phyloP scores from a whole-genome alignment of 2,329 filamentous ascomycete species.

The Penicillium sp. region DNA sequence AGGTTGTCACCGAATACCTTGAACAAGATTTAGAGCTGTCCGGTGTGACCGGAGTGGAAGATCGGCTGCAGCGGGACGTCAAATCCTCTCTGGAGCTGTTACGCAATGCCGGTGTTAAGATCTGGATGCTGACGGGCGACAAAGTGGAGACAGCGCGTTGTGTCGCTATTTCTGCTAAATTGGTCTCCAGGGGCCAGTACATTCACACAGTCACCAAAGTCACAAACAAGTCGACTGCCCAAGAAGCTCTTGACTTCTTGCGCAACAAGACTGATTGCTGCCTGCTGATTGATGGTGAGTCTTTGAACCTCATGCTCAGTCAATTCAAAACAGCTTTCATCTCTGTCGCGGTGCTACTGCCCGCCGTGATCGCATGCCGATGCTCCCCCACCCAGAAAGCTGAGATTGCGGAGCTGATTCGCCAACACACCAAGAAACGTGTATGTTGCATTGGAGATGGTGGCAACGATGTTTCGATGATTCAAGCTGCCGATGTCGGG shows the following conservation, averaged over 20 bases:
- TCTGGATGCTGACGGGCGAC: conserved; percentile 99
- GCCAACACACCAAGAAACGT: conserved; percentile 86
- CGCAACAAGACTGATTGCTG: conserved; percentile 82
- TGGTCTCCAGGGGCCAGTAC: conserved; percentile 89
- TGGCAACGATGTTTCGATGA: conserved; percentile 98
- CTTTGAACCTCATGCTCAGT: conserved; percentile 74
- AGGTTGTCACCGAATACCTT: conserved; percentile 74
- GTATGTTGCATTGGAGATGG: conserved; percentile 97
- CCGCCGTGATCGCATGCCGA: conserved; percentile 90
- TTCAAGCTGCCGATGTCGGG: conserved; percentile 95
- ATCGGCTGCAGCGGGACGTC: conserved; percentile 92
- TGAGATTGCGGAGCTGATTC: conserved; percentile 86
- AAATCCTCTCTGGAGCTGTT: conserved; percentile 93
- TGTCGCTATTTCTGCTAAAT: conserved; percentile 89
- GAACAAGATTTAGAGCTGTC: conserved; percentile 88
- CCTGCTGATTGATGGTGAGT: conserved; percentile 92
- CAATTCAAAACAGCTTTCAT: conserved; percentile 86
- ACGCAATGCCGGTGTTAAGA: conserved; percentile 96
- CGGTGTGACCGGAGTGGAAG: conserved; percentile 96
- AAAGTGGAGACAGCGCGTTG: conserved; percentile 97
- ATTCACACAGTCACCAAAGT: conserved; percentile 90
- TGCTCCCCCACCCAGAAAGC: conserved; percentile 98
- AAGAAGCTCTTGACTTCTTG: conserved; percentile 84
- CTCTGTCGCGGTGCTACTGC: conserved; percentile 78
- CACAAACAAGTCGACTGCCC: conserved; percentile 76